Evolutionary conservation across 176 grass and related monocot species (phyloP).

Genomic region (Oryza meyeriana): DNA sequence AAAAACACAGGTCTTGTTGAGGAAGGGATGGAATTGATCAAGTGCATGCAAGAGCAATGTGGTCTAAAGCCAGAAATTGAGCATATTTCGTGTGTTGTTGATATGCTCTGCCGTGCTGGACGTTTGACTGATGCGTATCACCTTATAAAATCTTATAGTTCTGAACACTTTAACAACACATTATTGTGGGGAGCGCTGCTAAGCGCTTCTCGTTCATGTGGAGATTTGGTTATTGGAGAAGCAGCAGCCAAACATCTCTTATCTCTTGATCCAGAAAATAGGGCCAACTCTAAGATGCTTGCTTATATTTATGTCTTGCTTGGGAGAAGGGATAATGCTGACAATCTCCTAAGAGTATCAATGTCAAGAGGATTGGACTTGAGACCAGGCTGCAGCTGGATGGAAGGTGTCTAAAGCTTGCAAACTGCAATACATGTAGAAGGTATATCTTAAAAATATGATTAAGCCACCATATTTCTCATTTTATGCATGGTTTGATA

Average conservation of each 20-base stretch:
- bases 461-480: background rate
- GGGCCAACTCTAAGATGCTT: conserved; percentile 68
- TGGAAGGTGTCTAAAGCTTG: conserved; percentile 38
- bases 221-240: conserved; percentile 54
- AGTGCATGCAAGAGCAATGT: conserved; percentile 63
- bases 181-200: conserved; percentile 58
- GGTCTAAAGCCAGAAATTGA: conserved; percentile 47
- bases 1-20: conserved; percentile 67
- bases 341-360: conserved; percentile 33
- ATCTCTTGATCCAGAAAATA: conserved; percentile 61
- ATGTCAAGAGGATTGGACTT: conserved; percentile 34
- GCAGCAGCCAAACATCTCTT: conserved; percentile 50
- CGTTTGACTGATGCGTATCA: conserved; percentile 56
- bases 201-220: conserved; percentile 50
- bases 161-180: conserved; percentile 11
- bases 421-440: conserved; percentile 24
- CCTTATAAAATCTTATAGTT: conserved; percentile 36
- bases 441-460: conserved; percentile 30
- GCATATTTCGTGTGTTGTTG: conserved; percentile 65
- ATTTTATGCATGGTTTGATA: conserved; percentile 4
- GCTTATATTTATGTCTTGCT: conserved; percentile 68
- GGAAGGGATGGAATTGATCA: conserved; percentile 52
- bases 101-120: conserved; percentile 59
- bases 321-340: conserved; percentile 57
- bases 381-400: conserved; percentile 62